phyloP scores from a whole-genome alignment of 192 early-diverging fungal genomes.

The Coemansia sp. region DNA sequence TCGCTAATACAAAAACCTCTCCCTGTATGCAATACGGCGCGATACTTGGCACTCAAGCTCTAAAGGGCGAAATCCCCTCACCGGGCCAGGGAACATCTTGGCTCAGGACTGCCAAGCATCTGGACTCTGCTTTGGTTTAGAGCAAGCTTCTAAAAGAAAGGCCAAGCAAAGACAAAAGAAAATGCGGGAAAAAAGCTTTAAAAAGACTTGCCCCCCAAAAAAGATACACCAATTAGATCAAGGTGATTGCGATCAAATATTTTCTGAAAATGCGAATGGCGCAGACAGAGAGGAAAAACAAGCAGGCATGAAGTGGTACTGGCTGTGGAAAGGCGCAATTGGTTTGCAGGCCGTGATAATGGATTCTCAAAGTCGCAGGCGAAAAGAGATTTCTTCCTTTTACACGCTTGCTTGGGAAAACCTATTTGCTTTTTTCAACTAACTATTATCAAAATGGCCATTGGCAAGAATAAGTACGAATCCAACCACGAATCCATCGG shows the following conservation, averaged over 20 bases:
- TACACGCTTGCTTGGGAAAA: slow-evolving; percentile 37
- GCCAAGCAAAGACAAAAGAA: not conserved
- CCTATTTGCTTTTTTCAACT: slow-evolving; percentile 19
- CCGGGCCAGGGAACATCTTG: too few relatives aligned
- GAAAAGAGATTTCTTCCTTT: slow-evolving; percentile 31
- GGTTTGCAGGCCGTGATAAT: slow-evolving; percentile 5
- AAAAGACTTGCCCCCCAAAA: not conserved
- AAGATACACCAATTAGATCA: not conserved
- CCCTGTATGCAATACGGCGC: too few relatives aligned
- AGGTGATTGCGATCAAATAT: slow-evolving; percentile 3
- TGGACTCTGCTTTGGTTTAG: too few relatives aligned
- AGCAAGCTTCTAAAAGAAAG: too few relatives aligned
- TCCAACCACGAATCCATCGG: slow-evolving; percentile 33
- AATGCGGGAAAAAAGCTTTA: not conserved
- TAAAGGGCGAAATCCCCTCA: too few relatives aligned
- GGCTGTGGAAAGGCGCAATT: not conserved
- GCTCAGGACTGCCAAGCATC: too few relatives aligned
- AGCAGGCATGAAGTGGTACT: not conserved
- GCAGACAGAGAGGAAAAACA: slow-evolving; percentile 7
- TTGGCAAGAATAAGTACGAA: slow-evolving; percentile 84
- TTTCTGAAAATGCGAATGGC: slow-evolving; percentile 9
- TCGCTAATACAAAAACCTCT: too few relatives aligned
- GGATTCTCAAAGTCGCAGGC: slow-evolving; percentile 6
- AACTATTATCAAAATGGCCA: slow-evolving; percentile 55
- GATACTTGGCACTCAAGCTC: too few relatives aligned